Conservation (phyloP, 768 basidiomycete genomes). For the Cystofilobasidium ferigula region DNA sequence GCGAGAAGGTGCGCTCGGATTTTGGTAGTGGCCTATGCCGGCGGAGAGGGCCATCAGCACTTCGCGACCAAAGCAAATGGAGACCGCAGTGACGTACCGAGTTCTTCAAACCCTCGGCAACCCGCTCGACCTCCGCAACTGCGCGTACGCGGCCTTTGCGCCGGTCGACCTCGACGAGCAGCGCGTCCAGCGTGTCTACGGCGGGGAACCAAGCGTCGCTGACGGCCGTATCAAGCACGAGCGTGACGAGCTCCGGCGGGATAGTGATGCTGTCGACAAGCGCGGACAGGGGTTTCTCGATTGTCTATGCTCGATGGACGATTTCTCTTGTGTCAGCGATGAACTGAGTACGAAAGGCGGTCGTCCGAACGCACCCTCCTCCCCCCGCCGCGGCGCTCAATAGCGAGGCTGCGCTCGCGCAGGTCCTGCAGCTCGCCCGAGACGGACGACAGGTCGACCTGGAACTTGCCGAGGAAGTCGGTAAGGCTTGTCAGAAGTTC, state of each 20-base stretch:
- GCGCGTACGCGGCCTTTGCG: constrained; percentile 69
- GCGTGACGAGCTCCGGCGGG: constrained; percentile 62
- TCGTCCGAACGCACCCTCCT: constrained; percentile 52
- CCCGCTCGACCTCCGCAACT: constrained; percentile 66
- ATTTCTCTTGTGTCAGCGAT: background rate
- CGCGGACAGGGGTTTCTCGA: constrained; percentile 73
- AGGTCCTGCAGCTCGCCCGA: constrained; percentile 94
- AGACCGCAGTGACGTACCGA: constrained; percentile 50
- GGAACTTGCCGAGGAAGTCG: constrained; percentile 86
- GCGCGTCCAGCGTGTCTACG: constrained; percentile 68
- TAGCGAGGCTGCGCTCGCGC: constrained; percentile 78
- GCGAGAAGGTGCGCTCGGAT: constrained; percentile 74
- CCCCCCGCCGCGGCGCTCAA: constrained; percentile 73
- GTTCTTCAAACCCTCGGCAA: constrained; percentile 76
- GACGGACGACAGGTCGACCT: constrained; percentile 82
- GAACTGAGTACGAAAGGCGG: background rate
- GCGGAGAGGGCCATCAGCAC: constrained; percentile 12
- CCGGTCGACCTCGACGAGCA: constrained; percentile 55
- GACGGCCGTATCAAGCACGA: constrained; percentile 73
- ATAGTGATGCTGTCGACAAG: constrained; percentile 71
- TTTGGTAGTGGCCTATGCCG: constrained; percentile 70
- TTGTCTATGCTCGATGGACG: constrained; percentile 48
- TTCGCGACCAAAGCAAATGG: background rate
- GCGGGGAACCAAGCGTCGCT: constrained; percentile 77
- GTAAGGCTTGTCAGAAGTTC: constrained; percentile 76